These are phyloP conservation scores for Aspergillus panamensis DNA, from an alignment of 495 filamentous ascomycete genomes.

Conservation along the genomic window DNA sequence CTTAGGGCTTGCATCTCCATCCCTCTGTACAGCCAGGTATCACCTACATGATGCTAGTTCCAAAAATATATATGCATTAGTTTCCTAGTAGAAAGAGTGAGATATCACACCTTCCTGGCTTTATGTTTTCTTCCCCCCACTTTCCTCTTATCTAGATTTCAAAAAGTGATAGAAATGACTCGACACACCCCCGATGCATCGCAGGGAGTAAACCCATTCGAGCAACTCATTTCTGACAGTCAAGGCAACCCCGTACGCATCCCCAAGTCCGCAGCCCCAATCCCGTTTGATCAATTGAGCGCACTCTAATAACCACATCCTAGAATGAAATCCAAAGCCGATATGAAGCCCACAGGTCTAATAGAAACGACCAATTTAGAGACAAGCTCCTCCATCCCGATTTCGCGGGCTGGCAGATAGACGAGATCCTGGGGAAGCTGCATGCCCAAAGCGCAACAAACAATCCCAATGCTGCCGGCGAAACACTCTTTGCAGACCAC, in stretches of 20 bases:
- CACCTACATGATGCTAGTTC: no score
- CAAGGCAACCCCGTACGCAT: constrained; percentile 53
- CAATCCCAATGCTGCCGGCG: constrained; percentile 30
- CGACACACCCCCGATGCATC: neutral
- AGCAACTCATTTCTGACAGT: constrained; percentile 64
- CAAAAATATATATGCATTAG: no score
- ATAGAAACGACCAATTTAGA: constrained; percentile 67
- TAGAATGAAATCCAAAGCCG: constrained; percentile 67
- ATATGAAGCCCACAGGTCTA: constrained; percentile 69
- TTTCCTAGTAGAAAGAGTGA: no score
- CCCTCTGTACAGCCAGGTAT: no score
- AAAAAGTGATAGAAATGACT: neutral
- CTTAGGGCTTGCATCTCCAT: no score
- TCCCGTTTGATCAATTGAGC: constrained; percentile 1
- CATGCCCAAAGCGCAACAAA: constrained; percentile 26
- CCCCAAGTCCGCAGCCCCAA: neutral
- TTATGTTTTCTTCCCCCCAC: no score
- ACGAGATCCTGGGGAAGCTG: constrained; percentile 69
- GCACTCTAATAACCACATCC: neutral
- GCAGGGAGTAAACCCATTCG: constrained; percentile 63
- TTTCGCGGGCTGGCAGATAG: constrained; percentile 69
- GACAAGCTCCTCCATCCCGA: constrained; percentile 61
- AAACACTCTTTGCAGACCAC: constrained; percentile 57
- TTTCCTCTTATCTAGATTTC: neutral
- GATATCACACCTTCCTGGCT: no score